Evolutionary conservation across 2,329 filamentous ascomycete species (phyloP).

Genomic region (Fusarium sterilihyphosum): DNA sequence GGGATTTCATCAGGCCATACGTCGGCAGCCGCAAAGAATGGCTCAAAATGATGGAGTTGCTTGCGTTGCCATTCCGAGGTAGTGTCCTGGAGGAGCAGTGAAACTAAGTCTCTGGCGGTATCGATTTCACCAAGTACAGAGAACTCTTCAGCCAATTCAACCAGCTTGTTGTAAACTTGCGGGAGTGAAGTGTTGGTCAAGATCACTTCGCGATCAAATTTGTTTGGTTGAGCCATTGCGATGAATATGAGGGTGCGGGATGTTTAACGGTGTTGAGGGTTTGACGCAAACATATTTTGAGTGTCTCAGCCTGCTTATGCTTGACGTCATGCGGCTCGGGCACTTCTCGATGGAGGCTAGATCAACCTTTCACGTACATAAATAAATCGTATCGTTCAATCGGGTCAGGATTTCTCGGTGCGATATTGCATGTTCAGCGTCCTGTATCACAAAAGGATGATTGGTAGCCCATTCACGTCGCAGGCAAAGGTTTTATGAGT

Average conservation of each 20-base stretch:
- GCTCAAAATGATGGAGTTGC: neutral
- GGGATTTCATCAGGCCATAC: constrained; percentile 31
- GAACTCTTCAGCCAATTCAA: constrained; percentile 28
- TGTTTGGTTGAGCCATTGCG: constrained; percentile 2
- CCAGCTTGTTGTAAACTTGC: constrained; percentile 14
- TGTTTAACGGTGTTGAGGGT: neutral
- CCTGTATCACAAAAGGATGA: neutral
- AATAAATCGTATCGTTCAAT: neutral
- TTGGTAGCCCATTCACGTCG: neutral
- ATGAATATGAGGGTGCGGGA: neutral
- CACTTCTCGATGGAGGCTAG: neutral
- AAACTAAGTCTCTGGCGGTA: constrained; percentile 17
- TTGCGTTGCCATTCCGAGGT: constrained; percentile 29
- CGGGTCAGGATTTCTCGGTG: neutral
- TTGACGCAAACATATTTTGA: neutral
- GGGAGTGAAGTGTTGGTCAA: constrained; percentile 11
- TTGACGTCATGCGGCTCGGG: constrained; percentile 2
- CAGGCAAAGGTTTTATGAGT: neutral
- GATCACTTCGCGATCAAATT: constrained; percentile 15
- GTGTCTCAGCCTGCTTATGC: neutral
- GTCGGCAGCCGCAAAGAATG: constrained; percentile 26
- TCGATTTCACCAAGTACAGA: constrained; percentile 27
- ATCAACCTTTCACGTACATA: neutral
- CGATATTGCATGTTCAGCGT: neutral
- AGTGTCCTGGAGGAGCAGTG: constrained; percentile 30